A percentile compares a stretch with the other conserved stretches of the same genome.
phyloP scores from a whole-genome alignment of 140 eudicot genomes.

The Anethum foeniculum region DNA sequence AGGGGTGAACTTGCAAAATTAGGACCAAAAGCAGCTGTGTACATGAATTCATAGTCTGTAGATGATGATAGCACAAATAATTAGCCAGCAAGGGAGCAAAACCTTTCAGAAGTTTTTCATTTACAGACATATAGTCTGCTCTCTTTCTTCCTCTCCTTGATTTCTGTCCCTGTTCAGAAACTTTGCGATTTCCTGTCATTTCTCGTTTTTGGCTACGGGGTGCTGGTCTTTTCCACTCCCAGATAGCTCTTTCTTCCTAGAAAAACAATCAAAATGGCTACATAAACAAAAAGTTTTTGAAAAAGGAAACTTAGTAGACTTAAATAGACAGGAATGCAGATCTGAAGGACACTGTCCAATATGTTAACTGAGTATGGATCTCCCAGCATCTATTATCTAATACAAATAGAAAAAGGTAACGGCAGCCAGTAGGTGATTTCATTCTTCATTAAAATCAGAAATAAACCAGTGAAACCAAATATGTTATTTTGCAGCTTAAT shows the following conservation, averaged over 20 bases:
- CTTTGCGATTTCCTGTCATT: not conserved
- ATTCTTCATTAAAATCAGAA: not conserved
- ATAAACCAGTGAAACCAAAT: not conserved
- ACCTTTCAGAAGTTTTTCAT: conserved; percentile 40
- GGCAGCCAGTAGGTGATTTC: not conserved
- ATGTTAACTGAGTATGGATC: not conserved
- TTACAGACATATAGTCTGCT: conserved; percentile 7
- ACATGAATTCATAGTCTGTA: not conserved
- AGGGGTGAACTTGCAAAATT: not conserved
- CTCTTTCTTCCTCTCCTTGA: conserved; percentile 19
- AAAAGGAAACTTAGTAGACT: not conserved
- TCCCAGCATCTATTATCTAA: not conserved
- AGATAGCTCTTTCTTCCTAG: conserved; percentile 34
- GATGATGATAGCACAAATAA: not conserved
- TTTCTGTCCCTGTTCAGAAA: conserved; percentile 2
- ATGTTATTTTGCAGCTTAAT: not conserved
- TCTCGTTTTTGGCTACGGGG: conserved; percentile 22
- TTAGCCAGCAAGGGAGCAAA: not conserved
- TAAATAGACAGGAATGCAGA: not conserved
- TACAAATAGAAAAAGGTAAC: not conserved
- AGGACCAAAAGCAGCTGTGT: not conserved
- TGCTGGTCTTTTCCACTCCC: conserved; percentile 56
- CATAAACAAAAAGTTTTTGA: not conserved
- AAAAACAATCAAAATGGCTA: not conserved
- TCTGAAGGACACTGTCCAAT: not conserved